Conservation (phyloP, 2,329 filamentous ascomycete species). For the Colletotrichum higginsianum region DNA sequence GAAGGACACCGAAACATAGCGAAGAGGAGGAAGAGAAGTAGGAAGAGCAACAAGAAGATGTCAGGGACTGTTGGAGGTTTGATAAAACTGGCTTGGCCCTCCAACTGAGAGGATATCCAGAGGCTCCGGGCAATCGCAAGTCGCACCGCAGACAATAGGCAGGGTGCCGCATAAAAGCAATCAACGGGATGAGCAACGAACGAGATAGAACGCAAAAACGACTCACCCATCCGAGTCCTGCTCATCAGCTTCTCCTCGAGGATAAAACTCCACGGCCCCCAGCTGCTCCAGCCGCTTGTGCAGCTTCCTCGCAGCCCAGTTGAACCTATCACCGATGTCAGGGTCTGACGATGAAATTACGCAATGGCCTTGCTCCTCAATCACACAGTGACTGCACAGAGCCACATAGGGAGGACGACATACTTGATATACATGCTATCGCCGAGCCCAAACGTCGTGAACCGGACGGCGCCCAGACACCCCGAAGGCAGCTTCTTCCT, state of each 20-base stretch:
- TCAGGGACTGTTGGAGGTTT: background rate
- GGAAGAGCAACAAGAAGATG: background rate
- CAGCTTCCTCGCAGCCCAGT: slow-evolving; percentile 92
- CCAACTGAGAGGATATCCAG: no score
- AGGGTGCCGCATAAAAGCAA: background rate
- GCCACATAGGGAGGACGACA: slow-evolving; percentile 45
- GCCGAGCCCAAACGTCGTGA: slow-evolving; percentile 91
- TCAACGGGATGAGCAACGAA: background rate
- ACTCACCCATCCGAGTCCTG: slow-evolving; percentile 90
- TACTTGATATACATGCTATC: slow-evolving; percentile 96
- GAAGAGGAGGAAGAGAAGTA: no score
- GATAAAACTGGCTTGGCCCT: no score
- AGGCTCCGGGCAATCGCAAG: no score
- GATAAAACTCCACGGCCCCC: slow-evolving; percentile 82
- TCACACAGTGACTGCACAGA: background rate
- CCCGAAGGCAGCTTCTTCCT: slow-evolving; percentile 81
- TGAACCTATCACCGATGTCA: slow-evolving; percentile 73
- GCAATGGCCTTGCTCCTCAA: no score
- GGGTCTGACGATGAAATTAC: background rate
- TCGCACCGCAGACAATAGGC: background rate
- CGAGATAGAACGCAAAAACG: slow-evolving; percentile 38
- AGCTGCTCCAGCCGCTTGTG: slow-evolving; percentile 88
- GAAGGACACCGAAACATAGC: background rate
- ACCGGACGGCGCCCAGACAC: slow-evolving; percentile 78
- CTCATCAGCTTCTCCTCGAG: slow-evolving; percentile 90